Conservation (phyloP, 208 protist genomes). For the Trypanosoma avium region DNA sequence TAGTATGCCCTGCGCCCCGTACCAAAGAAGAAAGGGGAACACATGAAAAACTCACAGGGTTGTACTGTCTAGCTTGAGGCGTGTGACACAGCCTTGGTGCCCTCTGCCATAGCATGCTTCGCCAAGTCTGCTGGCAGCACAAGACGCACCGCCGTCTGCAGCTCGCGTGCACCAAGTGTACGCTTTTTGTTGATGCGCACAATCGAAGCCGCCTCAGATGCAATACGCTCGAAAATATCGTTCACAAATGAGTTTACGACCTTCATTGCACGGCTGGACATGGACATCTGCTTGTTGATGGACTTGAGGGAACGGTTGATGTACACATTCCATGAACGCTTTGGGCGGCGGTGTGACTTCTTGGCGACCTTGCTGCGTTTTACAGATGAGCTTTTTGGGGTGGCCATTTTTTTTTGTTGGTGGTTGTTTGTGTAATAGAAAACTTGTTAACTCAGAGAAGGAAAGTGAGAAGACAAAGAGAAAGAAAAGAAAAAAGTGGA, state of each 20-base stretch:
- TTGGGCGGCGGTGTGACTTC: slow-evolving; percentile 68
- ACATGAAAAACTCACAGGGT: neutral
- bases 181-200: slow-evolving; percentile 95
- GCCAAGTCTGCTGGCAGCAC: slow-evolving; percentile 97
- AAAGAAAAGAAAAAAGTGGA: neutral
- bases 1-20: too few relatives aligned
- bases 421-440: neutral
- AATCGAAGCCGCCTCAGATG: slow-evolving; percentile 91
- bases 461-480: slow-evolving; percentile 1
- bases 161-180: slow-evolving; percentile 95
- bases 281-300: slow-evolving; percentile 96
- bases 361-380: slow-evolving; percentile 31
- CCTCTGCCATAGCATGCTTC: slow-evolving; percentile 98
- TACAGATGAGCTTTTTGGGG: slow-evolving; percentile 40
- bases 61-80: slow-evolving; percentile 14
- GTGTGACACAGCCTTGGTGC: slow-evolving; percentile 96
- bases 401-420: slow-evolving; percentile 41
- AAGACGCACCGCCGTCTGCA: slow-evolving; percentile 96
- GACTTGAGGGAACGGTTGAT: slow-evolving; percentile 94
- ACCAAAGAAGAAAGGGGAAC: too few relatives aligned
- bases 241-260: slow-evolving; percentile 98
- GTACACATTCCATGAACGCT: slow-evolving; percentile 87
- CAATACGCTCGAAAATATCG: slow-evolving; percentile 97
- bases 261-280: slow-evolving; percentile 95
- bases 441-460: neutral